phyloP scores from a whole-genome alignment of 805 yeast species.

The Candida mattraensis region DNA sequence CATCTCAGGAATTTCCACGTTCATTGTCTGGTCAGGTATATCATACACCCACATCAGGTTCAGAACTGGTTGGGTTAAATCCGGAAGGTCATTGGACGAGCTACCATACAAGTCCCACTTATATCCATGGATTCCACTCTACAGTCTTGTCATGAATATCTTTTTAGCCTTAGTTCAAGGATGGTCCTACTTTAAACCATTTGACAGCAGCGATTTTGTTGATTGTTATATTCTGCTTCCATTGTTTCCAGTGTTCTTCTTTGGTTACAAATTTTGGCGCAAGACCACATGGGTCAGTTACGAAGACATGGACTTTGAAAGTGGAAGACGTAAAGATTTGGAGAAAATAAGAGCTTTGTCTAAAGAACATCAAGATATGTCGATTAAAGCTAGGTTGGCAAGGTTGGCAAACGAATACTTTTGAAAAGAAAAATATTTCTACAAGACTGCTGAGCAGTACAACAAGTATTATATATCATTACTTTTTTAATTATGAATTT shows the following conservation, averaged over 20 bases:
- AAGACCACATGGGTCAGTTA: conserved; percentile 16
- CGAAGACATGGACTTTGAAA: conserved; percentile 47
- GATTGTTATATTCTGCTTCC: conserved; percentile 66
- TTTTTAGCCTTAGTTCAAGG: conserved; percentile 64
- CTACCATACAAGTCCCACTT: conserved; percentile 53
- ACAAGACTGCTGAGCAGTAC: no score
- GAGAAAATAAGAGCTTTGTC: conserved; percentile 9
- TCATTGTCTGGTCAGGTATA: conserved; percentile 66
- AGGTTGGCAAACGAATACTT: background rate
- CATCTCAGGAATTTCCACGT: conserved; percentile 65
- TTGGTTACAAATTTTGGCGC: conserved; percentile 30
- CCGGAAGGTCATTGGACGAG: conserved; percentile 44
- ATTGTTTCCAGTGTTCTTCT: conserved; percentile 41
- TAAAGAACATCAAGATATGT: background rate
- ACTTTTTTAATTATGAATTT: no score
- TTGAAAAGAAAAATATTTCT: conserved; percentile 3
- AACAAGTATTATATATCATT: no score
- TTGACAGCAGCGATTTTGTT: conserved; percentile 49
- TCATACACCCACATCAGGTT: conserved; percentile 57
- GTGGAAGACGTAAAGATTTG: conserved; percentile 42
- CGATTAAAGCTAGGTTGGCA: no score
- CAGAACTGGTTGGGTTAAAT: conserved; percentile 45
- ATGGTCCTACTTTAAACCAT: conserved; percentile 61
- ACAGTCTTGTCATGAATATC: conserved; percentile 49
- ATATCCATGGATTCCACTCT: conserved; percentile 51